A percentile compares a stretch with the other conserved stretches of the same genome.
Evolutionary conservation across 2,329 filamentous ascomycete species (phyloP).

Genomic region (Exserohilum rostratum): DNA sequence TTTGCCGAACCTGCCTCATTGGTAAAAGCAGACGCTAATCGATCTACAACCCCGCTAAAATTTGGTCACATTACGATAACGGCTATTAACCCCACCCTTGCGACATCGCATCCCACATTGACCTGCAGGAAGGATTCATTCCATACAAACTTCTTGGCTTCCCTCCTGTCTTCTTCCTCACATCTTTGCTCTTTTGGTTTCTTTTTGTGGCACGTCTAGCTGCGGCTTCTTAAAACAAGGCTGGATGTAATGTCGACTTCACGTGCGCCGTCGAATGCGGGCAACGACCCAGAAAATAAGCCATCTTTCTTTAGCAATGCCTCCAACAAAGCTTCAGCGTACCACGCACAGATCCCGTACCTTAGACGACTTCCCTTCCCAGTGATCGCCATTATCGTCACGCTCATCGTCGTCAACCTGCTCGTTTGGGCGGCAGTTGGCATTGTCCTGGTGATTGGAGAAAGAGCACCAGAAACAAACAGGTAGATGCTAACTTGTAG

Average conservation of each 20-base stretch:
- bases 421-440: constrained; percentile 64
- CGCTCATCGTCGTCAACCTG: constrained; percentile 61
- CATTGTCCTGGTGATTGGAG: constrained; percentile 59
- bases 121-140: background rate
- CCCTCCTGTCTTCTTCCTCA: background rate
- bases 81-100: constrained; percentile 25
- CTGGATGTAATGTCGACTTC: constrained; percentile 17
- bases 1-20: constrained; percentile 8
- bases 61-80: constrained; percentile 17
- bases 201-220: background rate
- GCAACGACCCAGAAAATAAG: constrained; percentile 16
- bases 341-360: constrained; percentile 61
- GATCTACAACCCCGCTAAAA: constrained; percentile 19
- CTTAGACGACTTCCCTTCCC: constrained; percentile 62
- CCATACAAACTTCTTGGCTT: background rate
- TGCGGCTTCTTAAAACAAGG: background rate
- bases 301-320: constrained; percentile 29
- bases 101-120: constrained; percentile 22
- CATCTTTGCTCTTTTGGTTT: background rate
- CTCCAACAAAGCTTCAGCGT: constrained; percentile 50
- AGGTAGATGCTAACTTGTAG: background rate
- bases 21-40: constrained; percentile 21
- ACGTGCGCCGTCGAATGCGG: constrained; percentile 15
- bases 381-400: constrained; percentile 62
- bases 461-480: background rate